These are phyloP conservation scores for Microbotryomycetes sp. DNA, from an alignment of 1,284 basidiomycete species.

Conservation along the genomic window DNA sequence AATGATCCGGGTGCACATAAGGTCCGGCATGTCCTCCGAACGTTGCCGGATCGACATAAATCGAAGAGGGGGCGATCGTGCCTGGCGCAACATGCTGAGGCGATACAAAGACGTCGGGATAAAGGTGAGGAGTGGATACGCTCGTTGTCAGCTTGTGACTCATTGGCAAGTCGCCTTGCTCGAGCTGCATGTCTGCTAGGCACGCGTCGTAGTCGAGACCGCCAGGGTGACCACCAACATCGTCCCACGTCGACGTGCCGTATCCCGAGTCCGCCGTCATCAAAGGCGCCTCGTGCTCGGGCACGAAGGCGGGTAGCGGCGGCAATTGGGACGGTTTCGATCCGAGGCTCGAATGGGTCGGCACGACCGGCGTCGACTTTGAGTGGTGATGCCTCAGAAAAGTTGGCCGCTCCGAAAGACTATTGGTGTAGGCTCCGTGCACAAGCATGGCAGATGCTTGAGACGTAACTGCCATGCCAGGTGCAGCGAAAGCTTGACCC, in stretches of 20 bases:
- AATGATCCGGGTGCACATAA: background rate
- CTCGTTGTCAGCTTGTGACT: background rate
- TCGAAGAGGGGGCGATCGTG: background rate
- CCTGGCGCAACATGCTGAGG: background rate
- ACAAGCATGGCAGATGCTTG: background rate
- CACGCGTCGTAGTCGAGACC: background rate
- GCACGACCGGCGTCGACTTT: conserved; percentile 10
- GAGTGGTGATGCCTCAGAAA: conserved; percentile 9
- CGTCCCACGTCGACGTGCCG: background rate
- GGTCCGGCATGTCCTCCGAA: background rate
- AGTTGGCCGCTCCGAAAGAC: background rate
- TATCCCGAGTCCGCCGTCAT: background rate
- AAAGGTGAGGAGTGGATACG: background rate
- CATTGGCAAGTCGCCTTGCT: background rate
- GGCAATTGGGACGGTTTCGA: background rate
- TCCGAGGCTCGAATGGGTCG: background rate
- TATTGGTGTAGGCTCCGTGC: background rate
- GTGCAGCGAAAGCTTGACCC: too few species aligned
- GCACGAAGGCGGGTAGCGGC: background rate
- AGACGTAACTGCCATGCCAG: background rate
- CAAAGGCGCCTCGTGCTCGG: background rate
- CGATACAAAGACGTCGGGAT: background rate
- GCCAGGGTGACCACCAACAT: background rate
- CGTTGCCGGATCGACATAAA: background rate
- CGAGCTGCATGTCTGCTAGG: background rate